Percentiles rank a stretch among this genome's conserved stretches.
phyloP scores from a whole-genome alignment of 495 filamentous ascomycete genomes.

The Aspergillus sparsus region DNA sequence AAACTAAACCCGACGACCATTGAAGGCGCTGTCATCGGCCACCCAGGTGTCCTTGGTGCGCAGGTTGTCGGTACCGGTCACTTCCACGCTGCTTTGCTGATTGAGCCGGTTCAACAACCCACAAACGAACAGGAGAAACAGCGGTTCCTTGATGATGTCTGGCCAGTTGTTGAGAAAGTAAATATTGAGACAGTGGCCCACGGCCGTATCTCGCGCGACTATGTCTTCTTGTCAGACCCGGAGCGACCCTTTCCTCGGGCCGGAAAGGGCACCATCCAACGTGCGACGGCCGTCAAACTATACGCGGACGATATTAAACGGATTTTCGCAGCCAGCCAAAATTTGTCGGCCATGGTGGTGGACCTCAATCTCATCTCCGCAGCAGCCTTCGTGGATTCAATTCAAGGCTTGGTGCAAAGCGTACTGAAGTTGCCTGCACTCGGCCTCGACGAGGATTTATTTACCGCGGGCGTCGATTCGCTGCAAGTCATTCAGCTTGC shows the following conservation, averaged over 20 bases:
- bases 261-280: slow-evolving; percentile 54
- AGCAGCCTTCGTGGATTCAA: slow-evolving; percentile 6
- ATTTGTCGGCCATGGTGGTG: neutral
- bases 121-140: slow-evolving; percentile 5
- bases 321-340: slow-evolving; percentile 7
- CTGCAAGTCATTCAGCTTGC: slow-evolving; percentile 20
- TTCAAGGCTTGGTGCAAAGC: slow-evolving; percentile 29
- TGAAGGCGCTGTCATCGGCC: slow-evolving; percentile 46
- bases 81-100: slow-evolving; percentile 28
- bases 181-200: slow-evolving; percentile 19
- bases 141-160: slow-evolving; percentile 19
- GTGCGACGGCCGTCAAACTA: slow-evolving; percentile 17
- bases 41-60: slow-evolving; percentile 50
- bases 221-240: slow-evolving; percentile 23
- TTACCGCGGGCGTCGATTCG: slow-evolving; percentile 19
- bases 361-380: slow-evolving; percentile 9
- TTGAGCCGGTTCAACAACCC: slow-evolving; percentile 19
- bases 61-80: slow-evolving; percentile 49
- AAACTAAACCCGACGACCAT: slow-evolving; percentile 59
- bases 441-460: slow-evolving; percentile 15
- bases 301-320: slow-evolving; percentile 19
- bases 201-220: slow-evolving; percentile 24
- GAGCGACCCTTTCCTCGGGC: slow-evolving; percentile 8
- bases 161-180: slow-evolving; percentile 18
- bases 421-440: slow-evolving; percentile 24